Evolutionary conservation across 805 yeast genomes (phyloP).

Genomic region (Saccharomycopsis amapae): DNA sequence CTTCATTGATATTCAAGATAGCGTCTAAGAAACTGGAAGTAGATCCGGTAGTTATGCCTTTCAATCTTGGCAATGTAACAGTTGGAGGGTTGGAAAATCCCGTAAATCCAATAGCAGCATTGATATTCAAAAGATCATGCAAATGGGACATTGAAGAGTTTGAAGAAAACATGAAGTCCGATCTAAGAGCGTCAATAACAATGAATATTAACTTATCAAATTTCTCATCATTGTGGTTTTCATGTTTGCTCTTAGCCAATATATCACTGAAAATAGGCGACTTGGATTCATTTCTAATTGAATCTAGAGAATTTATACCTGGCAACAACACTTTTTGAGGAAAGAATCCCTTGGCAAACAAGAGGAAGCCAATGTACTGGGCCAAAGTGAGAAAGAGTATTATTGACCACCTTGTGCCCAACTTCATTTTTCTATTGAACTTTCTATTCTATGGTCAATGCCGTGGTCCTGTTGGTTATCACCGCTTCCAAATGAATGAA

Average conservation of each 20-base stretch:
- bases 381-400: constrained; percentile 13
- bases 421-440: too few relatives aligned
- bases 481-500: too few relatives aligned
- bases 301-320: constrained; percentile 41
- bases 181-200: constrained; percentile 88
- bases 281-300: constrained; percentile 26
- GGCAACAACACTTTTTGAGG: constrained; percentile 78
- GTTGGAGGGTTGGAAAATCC: constrained; percentile 95
- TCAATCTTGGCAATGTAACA: constrained; percentile 87
- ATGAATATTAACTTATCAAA: constrained; percentile 69
- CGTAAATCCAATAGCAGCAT: constrained; percentile 79
- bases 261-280: constrained; percentile 16
- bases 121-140: constrained; percentile 56
- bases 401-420: constrained; percentile 7
- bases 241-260: constrained; percentile 11
- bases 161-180: constrained; percentile 73
- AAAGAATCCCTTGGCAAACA: constrained; percentile 80
- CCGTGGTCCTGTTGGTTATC: too few relatives aligned
- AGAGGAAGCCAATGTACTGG: constrained; percentile 48
- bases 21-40: constrained; percentile 94
- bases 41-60: constrained; percentile 91
- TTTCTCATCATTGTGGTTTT: constrained; percentile 24
- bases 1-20: constrained; percentile 87
- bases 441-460: too few relatives aligned
- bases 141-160: constrained; percentile 59